These are phyloP conservation scores for Moricandia moricandioides DNA, from an alignment of 345 rosid genomes.

Conservation along the genomic window DNA sequence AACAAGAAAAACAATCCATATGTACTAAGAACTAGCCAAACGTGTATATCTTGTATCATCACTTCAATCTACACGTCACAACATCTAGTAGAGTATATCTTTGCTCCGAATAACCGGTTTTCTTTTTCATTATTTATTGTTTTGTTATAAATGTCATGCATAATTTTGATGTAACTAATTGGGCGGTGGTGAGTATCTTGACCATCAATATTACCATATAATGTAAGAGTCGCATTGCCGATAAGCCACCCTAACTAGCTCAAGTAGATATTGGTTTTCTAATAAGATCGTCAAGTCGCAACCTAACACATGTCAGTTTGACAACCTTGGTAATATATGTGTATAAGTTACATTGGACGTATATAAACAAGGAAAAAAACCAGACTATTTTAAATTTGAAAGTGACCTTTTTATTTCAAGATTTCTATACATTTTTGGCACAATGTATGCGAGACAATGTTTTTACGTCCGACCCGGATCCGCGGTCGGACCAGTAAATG, in stretches of 20 bases:
- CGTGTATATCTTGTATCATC: background rate
- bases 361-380: background rate
- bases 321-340: background rate
- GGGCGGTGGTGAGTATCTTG: background rate
- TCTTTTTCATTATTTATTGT: background rate
- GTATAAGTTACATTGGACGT: background rate
- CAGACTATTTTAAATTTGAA: background rate
- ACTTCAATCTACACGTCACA: background rate
- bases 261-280: background rate
- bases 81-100: background rate
- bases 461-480: too few relatives aligned
- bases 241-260: background rate
- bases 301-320: background rate
- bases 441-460: background rate
- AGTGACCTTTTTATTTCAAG: background rate
- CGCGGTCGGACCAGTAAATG: too few relatives aligned
- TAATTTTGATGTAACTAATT: background rate
- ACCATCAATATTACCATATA: background rate
- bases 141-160: background rate
- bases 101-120: background rate
- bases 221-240: background rate
- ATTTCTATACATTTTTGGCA: background rate
- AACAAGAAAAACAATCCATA: background rate
- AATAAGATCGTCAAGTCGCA: background rate
- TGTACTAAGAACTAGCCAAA: background rate